Evolutionary conservation across 148 eudicot species (phyloP), one percentile per base, ranked within the genome.

Genomic region (Nepenthes mirabilis): DNA sequence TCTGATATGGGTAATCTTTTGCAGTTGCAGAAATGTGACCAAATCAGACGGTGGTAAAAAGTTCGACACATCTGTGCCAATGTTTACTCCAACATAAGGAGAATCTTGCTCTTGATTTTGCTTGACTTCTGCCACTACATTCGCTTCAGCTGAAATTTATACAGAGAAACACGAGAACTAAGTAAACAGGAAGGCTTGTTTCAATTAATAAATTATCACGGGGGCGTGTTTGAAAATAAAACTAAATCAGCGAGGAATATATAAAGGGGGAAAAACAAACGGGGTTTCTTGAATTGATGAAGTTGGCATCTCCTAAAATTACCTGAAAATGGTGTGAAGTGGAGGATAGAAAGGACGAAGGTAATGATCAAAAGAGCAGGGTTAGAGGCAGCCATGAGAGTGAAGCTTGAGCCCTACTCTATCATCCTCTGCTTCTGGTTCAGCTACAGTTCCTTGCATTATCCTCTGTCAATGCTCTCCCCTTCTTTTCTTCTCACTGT

Each of bases 21-120:
- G 97, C 9, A 79, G 37, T 57, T 82, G 75, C 7, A 89, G 78
- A 33, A 89, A 85, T 2, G 77, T 57, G 1, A 89, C 90, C 58
- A 89, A 74, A 58, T 85, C 85, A 6, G 80, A 45, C 4, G 89
- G 79, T 2, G 90, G 67, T 35, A 79, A 65, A 11, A 85, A 61
- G 57, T 83, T 78, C 11, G 96, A 77, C 8, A 78, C 80, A 66
- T 86, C 96, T 12, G 93, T 86, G 33, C 93, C 96, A 50, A 89
- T 74, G 72, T 85, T 86, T 34, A 89, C 82, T 83, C 97, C 97
- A 49, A 86, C 80, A 71, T 74, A 90, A 13, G 97, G 95, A 66
- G 75, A 80, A 50, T 79, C 74, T 57, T 60, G 55, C 2, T 49
- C 76, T 69, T 66, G 73, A 59, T 75, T 73, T 58, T 64, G 74